Evolutionary conservation across 2,329 filamentous ascomycete species (phyloP), one percentile per base, ranked within the genome.

Genomic region (Trichophyton schoenleinii): DNA sequence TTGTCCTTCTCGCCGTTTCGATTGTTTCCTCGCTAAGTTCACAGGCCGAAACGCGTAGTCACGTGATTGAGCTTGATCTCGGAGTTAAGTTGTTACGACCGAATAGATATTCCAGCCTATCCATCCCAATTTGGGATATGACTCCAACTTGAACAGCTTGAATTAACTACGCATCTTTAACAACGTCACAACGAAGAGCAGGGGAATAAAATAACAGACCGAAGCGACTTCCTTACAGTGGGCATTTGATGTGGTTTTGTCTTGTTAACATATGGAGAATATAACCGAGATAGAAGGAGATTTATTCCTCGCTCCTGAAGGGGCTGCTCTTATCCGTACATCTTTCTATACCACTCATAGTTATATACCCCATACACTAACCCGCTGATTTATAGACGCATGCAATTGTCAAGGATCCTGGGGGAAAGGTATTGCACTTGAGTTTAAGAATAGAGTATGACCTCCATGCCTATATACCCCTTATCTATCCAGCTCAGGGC

Each of bases 321-420:
- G 75, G 59, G 73, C 77, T 22, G 74, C 81, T 15, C 70, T 85
- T 15, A 77, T 84, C 62, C 83, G 75, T 77, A 68, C 15, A 70
- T 69, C 9, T 13, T 18, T 44, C 8, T 1, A 34, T 28, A 25
- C 20, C 46, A 18, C 5, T 11, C 22, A 13, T 13, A 2, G 42
- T 20, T 13, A 4, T n/a, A 22, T 22, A 7, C 49, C 58, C 8
- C 53, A 28, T 3, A 46, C 6, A 18, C 46, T 36, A 9, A 61
- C 20, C 38, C 1, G 38, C 36, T 42, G 15, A 1, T 36, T 9
- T 55, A 38, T 46, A 78, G 76, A 86, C 68, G 81, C 83, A 11
- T 85, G 82, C 71, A 86, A 85, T 69, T 79, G 78, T 58, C 70
- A 77, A 63, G 83, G 83, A 4, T 67, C 67, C 13, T 86, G 83